These are phyloP conservation scores for Apophysomyces ossiformis DNA, from an alignment of 371 early-diverging fungal species.

Conservation along the genomic window DNA sequence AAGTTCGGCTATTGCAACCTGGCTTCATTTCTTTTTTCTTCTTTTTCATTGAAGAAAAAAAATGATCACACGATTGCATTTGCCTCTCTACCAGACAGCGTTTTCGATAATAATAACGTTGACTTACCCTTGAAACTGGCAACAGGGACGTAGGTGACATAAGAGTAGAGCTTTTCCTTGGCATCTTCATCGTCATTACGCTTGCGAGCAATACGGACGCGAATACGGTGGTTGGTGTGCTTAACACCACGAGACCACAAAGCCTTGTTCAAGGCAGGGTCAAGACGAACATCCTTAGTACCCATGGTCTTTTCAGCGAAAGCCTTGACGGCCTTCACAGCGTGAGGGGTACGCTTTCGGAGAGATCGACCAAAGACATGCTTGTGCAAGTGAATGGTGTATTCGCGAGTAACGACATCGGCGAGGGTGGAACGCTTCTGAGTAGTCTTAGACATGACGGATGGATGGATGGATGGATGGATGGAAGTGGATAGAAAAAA, in stretches of 20 bases:
- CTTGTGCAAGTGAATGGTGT: conserved; percentile 92
- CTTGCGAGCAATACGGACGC: conserved; percentile 86
- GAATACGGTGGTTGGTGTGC: conserved; percentile 87
- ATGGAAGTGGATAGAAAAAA: not conserved
- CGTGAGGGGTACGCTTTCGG: conserved; percentile 93
- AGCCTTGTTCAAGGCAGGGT: conserved; percentile 74
- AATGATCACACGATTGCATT: not conserved
- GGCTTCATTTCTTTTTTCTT: not conserved
- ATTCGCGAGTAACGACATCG: conserved; percentile 27
- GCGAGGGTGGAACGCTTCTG: conserved; percentile 28
- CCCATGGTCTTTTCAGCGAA: conserved; percentile 88
- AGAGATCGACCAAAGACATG: conserved; percentile 77
- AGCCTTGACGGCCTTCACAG: conserved; percentile 84
- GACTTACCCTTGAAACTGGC: conserved; percentile 76
- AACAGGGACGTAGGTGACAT: conserved; percentile 82
- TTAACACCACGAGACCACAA: conserved; percentile 89
- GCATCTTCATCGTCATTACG: conserved; percentile 92
- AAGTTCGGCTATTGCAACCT: conserved; percentile 4
- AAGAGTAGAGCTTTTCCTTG: conserved; percentile 90
- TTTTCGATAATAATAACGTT: not conserved
- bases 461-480: conserved; percentile 24
- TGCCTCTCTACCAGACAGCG: conserved; percentile 23
- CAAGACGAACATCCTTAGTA: conserved; percentile 80
- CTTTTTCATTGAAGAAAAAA: not conserved
- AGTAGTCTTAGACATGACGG: conserved; percentile 19